Base-by-base conservation (phyloP, 768 basidiomycete species). In the Rhizopogon rudus region DNA sequence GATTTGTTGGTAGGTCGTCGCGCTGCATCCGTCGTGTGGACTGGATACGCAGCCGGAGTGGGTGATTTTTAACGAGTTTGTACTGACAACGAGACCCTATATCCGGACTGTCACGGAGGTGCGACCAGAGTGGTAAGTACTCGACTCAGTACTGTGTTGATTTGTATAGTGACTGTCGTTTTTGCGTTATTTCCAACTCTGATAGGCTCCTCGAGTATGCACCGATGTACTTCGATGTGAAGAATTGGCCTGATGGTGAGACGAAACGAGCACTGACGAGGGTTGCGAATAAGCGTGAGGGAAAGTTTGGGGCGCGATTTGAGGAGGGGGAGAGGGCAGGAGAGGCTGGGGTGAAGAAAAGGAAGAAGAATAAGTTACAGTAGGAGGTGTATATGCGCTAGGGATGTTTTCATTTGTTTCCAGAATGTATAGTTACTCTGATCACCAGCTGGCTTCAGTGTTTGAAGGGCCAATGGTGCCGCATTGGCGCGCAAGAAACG, bases 21-120 rank as follows among this genome's bases (percentile, higher is more conserved):
- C 39, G 35, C 53, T 67, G 13, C 94, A 98, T 67, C 90, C 94
- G 7, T 89, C 87, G 22, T 95, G 91, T 57, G 93, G 93, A 31
- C 73, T 97, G 44, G 90, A 93, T 58, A 82, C 82, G 10, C 86
- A 87, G 55, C 94, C 94, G 2, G 92, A 94, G 62, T 95, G 92
- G 93, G 91, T 95, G 3, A 67, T 91, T 8, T 94, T 89, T 77
- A 93, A 95, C 65, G 94, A 96, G 72, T 99, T 98, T 62, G 93
- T 98, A 9, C 72, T 98, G 60, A 98, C 95, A 6, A 91, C 91
- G 6, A 73, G 86, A 46, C 86, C 81, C 57, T 98, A 88, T 65
- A 94, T 99, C 65, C 85, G 97, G 29, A 96, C 91, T 0, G 92
- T 96, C 17, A 86, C 94, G 0, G 92, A 93, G 52, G 81, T 96